Evolutionary conservation across 129 eudicot genomes (phyloP), one percentile per base, ranked within the genome.

Genomic region (Kitagawia praeruptora): DNA sequence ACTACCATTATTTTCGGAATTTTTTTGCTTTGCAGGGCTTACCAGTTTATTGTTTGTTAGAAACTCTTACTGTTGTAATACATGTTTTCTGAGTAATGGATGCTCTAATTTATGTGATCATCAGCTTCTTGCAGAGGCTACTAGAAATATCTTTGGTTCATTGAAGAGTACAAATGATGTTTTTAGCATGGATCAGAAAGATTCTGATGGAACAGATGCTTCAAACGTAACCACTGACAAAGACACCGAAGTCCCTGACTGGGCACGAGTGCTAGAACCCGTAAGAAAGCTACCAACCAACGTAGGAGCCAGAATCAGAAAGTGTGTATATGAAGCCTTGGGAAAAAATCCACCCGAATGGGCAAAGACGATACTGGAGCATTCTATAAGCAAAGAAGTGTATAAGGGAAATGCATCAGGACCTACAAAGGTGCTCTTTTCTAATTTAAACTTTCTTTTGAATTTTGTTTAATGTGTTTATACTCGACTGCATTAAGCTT

Each of bases 331-430:
- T 81, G 95, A 85, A 61, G 92, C 97, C 74, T 76, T 96, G 76
- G 80, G 63, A 19, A 89, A 75, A 83, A 85, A 90, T 80, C 98
- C 99, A 63, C 99, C 99, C 3, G 98, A 92, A 78, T 96, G 99
- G 99, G 99, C 99, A 27, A 90, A 79, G 77, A 70, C 40, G 79
- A 89, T 82, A 73, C 80, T 96, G 85, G 93, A 89, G 78, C 92
- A 90, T 74, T 92, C 98, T 16, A 96, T 96, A 27, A 92, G 98
- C 86, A 96, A 90, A 72, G 98, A 87, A 84, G 99, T 96, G 25
- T 96, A 96, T 63, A 96, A 90, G 85, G 99, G 99, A 45, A 96
- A 96, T 85, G 99, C 99, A 38, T 96, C 99, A 13, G 99, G 99
- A 37, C 99, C 99, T 73, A 96, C 99, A 27, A 96, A 96, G 99